phyloP scores from a whole-genome alignment of 164 flowering plant species.

The Santalum album region DNA sequence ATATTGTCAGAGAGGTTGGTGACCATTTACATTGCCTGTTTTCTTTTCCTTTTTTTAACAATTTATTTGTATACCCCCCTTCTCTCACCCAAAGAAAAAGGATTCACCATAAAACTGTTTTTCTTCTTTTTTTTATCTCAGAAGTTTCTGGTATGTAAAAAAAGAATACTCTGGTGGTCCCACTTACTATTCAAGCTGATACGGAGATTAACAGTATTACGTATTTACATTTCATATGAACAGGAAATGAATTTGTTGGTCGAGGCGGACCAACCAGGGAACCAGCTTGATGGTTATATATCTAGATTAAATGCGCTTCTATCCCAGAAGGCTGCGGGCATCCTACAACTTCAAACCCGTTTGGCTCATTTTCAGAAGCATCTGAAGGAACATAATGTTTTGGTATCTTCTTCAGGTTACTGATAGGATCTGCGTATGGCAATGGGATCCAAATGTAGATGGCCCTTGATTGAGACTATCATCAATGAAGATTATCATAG shows the following conservation, averaged over 20 bases:
- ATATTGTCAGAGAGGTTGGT: not conserved
- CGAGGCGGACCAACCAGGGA: not conserved
- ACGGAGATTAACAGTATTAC: too few species aligned
- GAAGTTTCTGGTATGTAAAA: too few species aligned
- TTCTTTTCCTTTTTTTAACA: not conserved
- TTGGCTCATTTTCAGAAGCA: not conserved
- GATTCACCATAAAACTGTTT: too few species aligned
- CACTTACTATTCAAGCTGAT: too few species aligned
- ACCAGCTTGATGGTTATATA: not conserved
- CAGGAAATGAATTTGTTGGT: not conserved
- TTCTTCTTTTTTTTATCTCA: too few species aligned
- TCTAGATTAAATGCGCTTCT: not conserved
- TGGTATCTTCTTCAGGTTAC: not conserved
- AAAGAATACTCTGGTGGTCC: too few species aligned
- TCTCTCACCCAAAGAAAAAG: too few species aligned
- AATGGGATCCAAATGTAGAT: not conserved
- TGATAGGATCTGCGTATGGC: not conserved
- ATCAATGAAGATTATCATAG: not conserved
- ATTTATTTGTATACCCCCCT: too few species aligned
- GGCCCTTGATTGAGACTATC: not conserved
- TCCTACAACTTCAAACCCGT: not conserved
- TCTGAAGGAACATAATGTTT: not conserved
- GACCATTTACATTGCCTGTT: not conserved
- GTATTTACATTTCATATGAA: not conserved
- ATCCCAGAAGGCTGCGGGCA: not conserved